Conservation (phyloP, 106 monocot species). For the Chionographis japonica region DNA sequence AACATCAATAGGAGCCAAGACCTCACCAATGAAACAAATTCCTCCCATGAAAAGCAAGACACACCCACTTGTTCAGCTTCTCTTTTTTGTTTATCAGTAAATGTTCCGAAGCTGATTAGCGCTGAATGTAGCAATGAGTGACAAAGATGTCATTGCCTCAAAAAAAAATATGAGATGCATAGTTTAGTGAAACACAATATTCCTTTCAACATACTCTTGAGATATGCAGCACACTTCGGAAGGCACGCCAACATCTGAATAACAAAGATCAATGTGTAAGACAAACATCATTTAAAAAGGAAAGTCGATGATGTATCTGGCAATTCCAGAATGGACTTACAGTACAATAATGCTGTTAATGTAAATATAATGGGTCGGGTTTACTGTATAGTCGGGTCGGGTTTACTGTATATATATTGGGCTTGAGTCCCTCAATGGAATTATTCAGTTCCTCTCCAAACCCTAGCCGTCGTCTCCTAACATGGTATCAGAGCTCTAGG, state of each 20-base stretch:
- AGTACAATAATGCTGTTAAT: too few species aligned
- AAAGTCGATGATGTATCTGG: too few species aligned
- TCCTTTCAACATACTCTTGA: conserved; percentile 50
- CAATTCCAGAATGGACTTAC: too few species aligned
- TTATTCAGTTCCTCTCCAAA: too few species aligned
- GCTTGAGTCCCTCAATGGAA: too few species aligned
- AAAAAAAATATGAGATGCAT: neutral
- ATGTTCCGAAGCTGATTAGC: conserved; percentile 77
- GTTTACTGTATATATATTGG: too few species aligned
- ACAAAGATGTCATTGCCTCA: conserved; percentile 2
- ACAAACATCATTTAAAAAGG: neutral
- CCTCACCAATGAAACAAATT: conserved; percentile 63
- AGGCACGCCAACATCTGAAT: conserved; percentile 56
- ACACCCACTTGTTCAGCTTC: conserved; percentile 60
- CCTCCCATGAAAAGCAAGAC: conserved; percentile 90
- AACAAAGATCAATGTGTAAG: neutral
- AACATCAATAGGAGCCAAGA: neutral
- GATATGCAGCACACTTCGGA: conserved; percentile 32
- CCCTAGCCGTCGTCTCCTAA: too few species aligned
- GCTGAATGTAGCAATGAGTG: conserved; percentile 35
- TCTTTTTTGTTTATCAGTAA: conserved; percentile 40
- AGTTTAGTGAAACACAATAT: neutral
- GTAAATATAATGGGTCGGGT: too few species aligned
- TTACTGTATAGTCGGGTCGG: too few species aligned
- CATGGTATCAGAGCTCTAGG: too few species aligned